Conservation (phyloP, 2,329 filamentous ascomycete species). For the Fusarium torreyae region DNA sequence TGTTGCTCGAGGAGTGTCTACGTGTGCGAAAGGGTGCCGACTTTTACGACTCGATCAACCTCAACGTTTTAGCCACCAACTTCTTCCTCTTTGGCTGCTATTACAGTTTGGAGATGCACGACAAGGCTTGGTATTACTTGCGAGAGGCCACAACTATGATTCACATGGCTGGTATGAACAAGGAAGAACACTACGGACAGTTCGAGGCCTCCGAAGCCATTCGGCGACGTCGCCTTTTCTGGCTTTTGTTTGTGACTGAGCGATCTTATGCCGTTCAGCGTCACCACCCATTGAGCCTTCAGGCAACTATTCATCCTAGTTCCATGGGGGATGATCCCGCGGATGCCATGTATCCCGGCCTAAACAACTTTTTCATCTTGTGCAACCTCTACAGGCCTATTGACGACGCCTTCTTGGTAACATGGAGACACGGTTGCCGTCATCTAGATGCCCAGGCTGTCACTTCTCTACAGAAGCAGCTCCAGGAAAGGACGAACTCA, state of each 20-base stretch:
- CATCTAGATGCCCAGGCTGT: constrained; percentile 72
- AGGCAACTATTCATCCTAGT: constrained; percentile 77
- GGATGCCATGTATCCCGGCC: constrained; percentile 67
- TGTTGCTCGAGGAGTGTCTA: constrained; percentile 77
- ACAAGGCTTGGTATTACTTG: constrained; percentile 84
- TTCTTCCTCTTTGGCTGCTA: constrained; percentile 84
- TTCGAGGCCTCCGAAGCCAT: constrained; percentile 73
- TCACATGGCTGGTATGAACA: constrained; percentile 72
- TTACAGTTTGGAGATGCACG: constrained; percentile 79
- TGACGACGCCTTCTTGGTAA: constrained; percentile 73
- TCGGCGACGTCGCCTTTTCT: constrained; percentile 77
- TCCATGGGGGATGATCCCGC: constrained; percentile 72
- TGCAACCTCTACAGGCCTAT: constrained; percentile 76
- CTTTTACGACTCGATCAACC: constrained; percentile 69
- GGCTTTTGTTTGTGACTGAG: constrained; percentile 80
- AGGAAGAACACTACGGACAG: constrained; percentile 74
- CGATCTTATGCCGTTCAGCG: constrained; percentile 81
- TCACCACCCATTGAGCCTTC: constrained; percentile 78
- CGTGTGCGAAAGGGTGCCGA: constrained; percentile 76
- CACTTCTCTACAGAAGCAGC: constrained; percentile 72
- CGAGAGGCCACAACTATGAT: constrained; percentile 82
- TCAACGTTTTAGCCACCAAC: constrained; percentile 77
- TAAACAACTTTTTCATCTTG: constrained; percentile 71
- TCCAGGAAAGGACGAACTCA: constrained; percentile 68
- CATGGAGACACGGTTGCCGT: constrained; percentile 76